phyloP scores from a whole-genome alignment of 75 land plant species.

The Picea sitchensis region DNA sequence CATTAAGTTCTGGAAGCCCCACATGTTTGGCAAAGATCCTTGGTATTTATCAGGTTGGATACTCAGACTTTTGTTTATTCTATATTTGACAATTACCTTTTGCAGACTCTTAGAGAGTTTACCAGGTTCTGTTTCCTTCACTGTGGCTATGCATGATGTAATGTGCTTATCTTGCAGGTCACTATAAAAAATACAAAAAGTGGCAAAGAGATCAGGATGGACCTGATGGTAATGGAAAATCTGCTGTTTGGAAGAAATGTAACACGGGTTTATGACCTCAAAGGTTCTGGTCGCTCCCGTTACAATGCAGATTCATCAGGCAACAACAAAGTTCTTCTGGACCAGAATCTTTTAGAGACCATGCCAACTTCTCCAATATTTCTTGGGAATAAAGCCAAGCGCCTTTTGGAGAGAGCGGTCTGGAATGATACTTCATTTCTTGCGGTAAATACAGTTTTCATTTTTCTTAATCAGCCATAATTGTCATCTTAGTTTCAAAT shows the following conservation, averaged over 20 bases:
- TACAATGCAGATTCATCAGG: constrained; percentile 82
- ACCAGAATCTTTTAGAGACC: constrained; percentile 79
- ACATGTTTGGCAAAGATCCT: constrained; percentile 94
- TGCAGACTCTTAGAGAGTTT: neutral
- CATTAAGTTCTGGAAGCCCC: constrained; percentile 79
- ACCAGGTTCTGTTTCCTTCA: constrained; percentile 1
- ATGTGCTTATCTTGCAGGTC: constrained; percentile 34
- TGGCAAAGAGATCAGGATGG: constrained; percentile 85
- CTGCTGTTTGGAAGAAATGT: constrained; percentile 65
- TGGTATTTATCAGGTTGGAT: constrained; percentile 84
- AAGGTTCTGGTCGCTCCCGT: constrained; percentile 89
- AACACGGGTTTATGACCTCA: constrained; percentile 81
- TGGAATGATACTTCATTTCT: constrained; percentile 96
- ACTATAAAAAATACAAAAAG: constrained; percentile 57
- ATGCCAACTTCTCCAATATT: constrained; percentile 88
- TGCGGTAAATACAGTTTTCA: constrained; percentile 48
- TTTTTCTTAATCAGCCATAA: constrained; percentile 3
- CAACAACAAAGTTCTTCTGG: constrained; percentile 69
- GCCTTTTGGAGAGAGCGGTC: constrained; percentile 83
- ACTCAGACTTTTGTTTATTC: neutral
- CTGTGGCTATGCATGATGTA: neutral
- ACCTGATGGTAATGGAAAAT: constrained; percentile 98
- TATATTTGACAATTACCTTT: neutral
- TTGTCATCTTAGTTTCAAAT: neutral
- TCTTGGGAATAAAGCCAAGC: constrained; percentile 86